Conservation (phyloP, 257 asterid genomes). For the Penstemon barbatus region DNA sequence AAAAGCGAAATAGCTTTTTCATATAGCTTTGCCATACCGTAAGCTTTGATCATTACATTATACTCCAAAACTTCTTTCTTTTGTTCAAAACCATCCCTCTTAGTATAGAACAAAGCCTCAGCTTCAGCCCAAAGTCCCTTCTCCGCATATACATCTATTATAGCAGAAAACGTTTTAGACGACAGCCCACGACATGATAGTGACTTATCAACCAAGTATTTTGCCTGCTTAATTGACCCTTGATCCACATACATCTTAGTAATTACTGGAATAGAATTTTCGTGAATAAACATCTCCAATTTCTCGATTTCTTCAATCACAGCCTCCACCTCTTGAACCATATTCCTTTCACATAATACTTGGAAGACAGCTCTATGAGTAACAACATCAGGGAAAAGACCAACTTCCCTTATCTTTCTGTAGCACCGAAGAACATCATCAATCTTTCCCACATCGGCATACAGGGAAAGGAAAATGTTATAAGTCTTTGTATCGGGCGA, state of each 20-base stretch:
- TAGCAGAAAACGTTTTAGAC: slow-evolving; percentile 65
- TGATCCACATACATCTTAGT: slow-evolving; percentile 65
- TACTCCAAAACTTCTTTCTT: slow-evolving; percentile 69
- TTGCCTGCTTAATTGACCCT: slow-evolving; percentile 60
- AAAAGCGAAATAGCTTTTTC: slow-evolving; percentile 75
- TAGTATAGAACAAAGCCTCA: slow-evolving; percentile 59
- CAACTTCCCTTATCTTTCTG: slow-evolving; percentile 65
- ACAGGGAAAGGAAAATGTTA: slow-evolving; percentile 67
- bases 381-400: slow-evolving; percentile 85
- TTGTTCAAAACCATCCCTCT: slow-evolving; percentile 45
- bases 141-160: slow-evolving; percentile 81
- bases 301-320: slow-evolving; percentile 74
- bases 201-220: slow-evolving; percentile 48
- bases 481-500: slow-evolving; percentile 83
- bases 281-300: slow-evolving; percentile 50
- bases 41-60: slow-evolving; percentile 94
- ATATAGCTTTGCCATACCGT: slow-evolving; percentile 66
- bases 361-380: slow-evolving; percentile 65
- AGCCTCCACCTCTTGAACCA: slow-evolving; percentile 71
- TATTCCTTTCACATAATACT: slow-evolving; percentile 60
- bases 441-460: slow-evolving; percentile 57
- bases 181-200: slow-evolving; percentile 49
- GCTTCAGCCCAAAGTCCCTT: slow-evolving; percentile 85
- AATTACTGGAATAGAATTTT: slow-evolving; percentile 71
- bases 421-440: slow-evolving; percentile 64